Evolutionary conservation across 2,329 filamentous ascomycete genomes (phyloP), one percentile per base, ranked within the genome.

Genomic region (Aschersonia sp.): DNA sequence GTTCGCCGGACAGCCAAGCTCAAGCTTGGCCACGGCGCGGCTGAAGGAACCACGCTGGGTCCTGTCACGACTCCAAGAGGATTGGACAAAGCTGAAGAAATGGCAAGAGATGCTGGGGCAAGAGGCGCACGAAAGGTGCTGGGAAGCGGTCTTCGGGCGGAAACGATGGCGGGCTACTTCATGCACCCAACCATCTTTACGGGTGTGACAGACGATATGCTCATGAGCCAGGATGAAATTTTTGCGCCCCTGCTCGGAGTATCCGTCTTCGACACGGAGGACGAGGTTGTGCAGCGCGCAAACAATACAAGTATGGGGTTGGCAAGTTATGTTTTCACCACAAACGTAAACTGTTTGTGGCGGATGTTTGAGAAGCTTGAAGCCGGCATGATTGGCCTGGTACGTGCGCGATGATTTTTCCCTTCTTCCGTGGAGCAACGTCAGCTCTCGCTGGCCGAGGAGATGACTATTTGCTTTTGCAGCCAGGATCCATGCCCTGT

Each of bases 201-300:
- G 11, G 74, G 77, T 44, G 81, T 84, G 72, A 83, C 65, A 10
- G 68, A 70, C 51, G 72, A 81, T 39, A 87, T 86, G 83, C 64
- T 72, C 48, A 67, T 87, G 50, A 74, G 79, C 30, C 67, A 69
- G 2, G 82, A 87, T 53, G 83, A 87, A 62, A 86, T 81, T 0
- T 87, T 87, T 55, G 83, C 81, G 1, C 83, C 83, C 2, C 73
- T 87, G 0, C 79, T 81, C 0, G 81, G 78, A 1, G 61, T 87
- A 2, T 84, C 84, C 62, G 67, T 72, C 11, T 87, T 87, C 58
- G 72, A 83, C 32, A 78, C 73, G 0, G 83, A 87, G 59, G 76
- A 80, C 32, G 81, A 87, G 50, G 83, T 84, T 6, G 72, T 85
- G 7, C 66, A 73, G 48, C 65, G 81, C 47, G 83, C 82, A 2